phyloP scores from a whole-genome alignment of 2,329 filamentous ascomycete species.

The Chrysoporthe puriensis region DNA sequence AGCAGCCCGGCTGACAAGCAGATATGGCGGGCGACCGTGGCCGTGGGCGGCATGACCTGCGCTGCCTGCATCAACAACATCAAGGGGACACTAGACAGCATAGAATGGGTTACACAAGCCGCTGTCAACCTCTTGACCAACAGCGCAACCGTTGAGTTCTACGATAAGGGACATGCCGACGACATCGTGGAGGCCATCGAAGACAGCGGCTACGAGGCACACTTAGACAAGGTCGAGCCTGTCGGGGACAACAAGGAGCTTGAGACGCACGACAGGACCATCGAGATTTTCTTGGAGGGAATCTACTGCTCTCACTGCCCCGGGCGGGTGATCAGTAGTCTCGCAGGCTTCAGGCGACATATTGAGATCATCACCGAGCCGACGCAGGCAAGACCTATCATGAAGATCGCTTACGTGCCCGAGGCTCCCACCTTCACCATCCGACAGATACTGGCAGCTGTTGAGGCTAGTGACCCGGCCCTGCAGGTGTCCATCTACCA shows the following conservation, averaged over 20 bases:
- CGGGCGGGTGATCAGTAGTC: conserved; percentile 55
- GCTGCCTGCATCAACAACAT: conserved; percentile 69
- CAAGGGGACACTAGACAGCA: conserved; percentile 59
- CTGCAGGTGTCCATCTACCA: conserved; percentile 76
- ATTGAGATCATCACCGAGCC: conserved; percentile 59
- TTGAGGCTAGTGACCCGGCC: conserved; percentile 66
- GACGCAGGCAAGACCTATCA: conserved; percentile 64
- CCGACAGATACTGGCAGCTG: conserved; percentile 70
- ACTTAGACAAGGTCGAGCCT: conserved; percentile 55
- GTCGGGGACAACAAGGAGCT: conserved; percentile 37
- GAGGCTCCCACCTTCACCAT: conserved; percentile 72
- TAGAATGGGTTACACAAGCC: conserved; percentile 60
- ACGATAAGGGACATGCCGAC: conserved; percentile 48
- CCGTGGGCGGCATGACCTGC: conserved; percentile 75
- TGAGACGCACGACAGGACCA: conserved; percentile 50
- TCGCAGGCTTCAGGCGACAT: conserved; percentile 55
- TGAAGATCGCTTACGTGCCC: conserved; percentile 74
- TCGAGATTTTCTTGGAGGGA: conserved; percentile 69
- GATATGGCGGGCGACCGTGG: conserved; percentile 57
- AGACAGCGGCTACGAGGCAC: conserved; percentile 68
- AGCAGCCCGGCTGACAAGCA: conserved; percentile 33
- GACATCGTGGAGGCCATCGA: conserved; percentile 59
- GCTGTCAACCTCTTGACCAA: conserved; percentile 69
- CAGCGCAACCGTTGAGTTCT: conserved; percentile 65
- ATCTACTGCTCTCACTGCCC: conserved; percentile 78